These are phyloP conservation scores for Colletotrichum tamarilloi DNA, from an alignment of 2,329 filamentous ascomycete genomes.

Conservation along the genomic window DNA sequence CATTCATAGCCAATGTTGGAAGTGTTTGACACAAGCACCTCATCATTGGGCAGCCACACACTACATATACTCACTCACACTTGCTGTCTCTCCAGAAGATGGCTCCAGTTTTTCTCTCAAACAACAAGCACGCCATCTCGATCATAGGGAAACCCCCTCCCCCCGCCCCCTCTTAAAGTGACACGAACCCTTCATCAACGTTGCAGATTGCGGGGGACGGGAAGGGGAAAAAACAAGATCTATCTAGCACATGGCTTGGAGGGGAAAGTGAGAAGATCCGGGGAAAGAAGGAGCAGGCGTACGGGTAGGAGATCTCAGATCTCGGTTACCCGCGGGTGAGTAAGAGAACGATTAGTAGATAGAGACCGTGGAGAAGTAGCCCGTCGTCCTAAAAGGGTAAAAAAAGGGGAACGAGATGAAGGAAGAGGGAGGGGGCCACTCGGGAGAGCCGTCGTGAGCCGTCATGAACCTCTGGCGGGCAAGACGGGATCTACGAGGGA, in stretches of 20 bases:
- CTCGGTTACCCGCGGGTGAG: not conserved
- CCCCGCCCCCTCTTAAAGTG: not conserved
- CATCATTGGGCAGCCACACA: too few relatives aligned
- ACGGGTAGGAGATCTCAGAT: not conserved
- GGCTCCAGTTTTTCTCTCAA: not conserved
- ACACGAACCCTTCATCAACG: not conserved
- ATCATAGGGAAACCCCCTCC: not conserved
- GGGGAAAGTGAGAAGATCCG: conserved; percentile 3
- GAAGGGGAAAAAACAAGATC: too few relatives aligned
- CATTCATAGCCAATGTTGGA: too few relatives aligned
- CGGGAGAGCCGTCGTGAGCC: not conserved
- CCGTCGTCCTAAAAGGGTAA: not conserved
- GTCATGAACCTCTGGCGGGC: not conserved
- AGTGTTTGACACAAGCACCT: too few relatives aligned
- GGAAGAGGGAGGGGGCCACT: not conserved
- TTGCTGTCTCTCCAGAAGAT: not conserved
- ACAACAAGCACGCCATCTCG: not conserved
- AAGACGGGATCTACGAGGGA: not conserved
- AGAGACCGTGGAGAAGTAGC: not conserved
- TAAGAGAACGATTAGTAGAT: too few relatives aligned
- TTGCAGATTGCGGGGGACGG: conserved; percentile 15
- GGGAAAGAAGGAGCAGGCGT: not conserved
- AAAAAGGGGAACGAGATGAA: not conserved
- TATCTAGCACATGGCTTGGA: not conserved
- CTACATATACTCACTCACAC: too few relatives aligned